These are phyloP conservation scores for Fusarium sp. DNA, from an alignment of 2,329 filamentous ascomycete genomes.

Conservation along the genomic window DNA sequence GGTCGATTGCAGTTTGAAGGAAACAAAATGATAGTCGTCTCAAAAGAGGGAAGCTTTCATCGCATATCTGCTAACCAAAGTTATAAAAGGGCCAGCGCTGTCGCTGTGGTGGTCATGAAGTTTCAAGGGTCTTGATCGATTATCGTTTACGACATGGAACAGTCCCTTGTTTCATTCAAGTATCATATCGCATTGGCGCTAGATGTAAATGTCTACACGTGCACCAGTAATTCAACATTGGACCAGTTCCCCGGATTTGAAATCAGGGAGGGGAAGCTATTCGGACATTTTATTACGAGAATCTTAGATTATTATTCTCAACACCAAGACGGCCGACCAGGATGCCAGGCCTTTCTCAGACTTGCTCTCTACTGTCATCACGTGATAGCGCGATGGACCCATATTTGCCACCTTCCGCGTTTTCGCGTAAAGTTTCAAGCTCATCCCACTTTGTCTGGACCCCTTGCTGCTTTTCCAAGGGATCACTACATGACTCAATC, in stretches of 20 bases:
- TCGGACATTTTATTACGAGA: background rate
- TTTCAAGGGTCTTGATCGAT: background rate
- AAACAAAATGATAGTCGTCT: background rate
- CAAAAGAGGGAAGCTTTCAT: background rate
- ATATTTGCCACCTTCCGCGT: conserved; percentile 32
- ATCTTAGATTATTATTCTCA: background rate
- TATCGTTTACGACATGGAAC: background rate
- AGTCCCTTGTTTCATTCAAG: conserved; percentile 2
- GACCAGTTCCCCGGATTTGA: background rate
- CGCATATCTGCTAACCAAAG: background rate
- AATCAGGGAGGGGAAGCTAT: background rate
- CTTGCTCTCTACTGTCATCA: conserved; percentile 29
- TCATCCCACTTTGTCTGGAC: conserved; percentile 31
- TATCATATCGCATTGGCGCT: background rate
- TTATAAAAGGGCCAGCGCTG: background rate
- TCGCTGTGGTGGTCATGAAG: background rate
- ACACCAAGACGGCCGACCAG: background rate
- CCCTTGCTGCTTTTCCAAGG: background rate
- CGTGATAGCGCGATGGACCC: conserved; percentile 49
- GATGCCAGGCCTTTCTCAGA: background rate
- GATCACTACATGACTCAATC: background rate
- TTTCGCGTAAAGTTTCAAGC: conserved; percentile 35
- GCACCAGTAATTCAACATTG: background rate
- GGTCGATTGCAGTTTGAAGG: background rate
- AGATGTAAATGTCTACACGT: background rate